A percentile compares a stretch with the other conserved stretches of the same genome.
phyloP scores from a whole-genome alignment of 176 grass and related monocot species.

The Rhynchospora pubera region DNA sequence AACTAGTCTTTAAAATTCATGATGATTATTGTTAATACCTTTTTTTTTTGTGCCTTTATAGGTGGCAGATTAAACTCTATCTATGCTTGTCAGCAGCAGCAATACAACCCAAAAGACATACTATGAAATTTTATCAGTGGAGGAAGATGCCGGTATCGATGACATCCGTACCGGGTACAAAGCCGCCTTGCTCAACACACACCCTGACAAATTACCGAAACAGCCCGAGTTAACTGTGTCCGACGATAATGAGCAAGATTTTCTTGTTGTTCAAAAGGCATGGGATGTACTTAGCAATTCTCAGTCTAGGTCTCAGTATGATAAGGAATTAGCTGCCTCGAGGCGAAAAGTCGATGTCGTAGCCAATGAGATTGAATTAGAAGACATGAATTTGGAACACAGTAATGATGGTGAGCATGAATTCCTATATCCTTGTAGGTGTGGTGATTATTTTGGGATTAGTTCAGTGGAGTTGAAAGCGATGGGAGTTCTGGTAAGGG shows the following conservation, averaged over 20 bases:
- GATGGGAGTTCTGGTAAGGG: slow-evolving; percentile 47
- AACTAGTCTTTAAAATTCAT: neutral
- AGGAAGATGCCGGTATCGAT: slow-evolving; percentile 56
- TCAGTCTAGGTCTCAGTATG: slow-evolving; percentile 42
- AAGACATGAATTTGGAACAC: slow-evolving; percentile 52
- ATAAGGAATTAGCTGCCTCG: slow-evolving; percentile 47
- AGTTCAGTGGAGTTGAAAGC: slow-evolving; percentile 35
- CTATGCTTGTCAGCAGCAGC: slow-evolving; percentile 38
- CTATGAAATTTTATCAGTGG: slow-evolving; percentile 59
- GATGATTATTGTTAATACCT: neutral
- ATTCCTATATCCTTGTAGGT: slow-evolving; percentile 57
- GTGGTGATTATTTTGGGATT: slow-evolving; percentile 64
- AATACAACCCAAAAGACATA: slow-evolving; percentile 37
- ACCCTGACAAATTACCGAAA: slow-evolving; percentile 60
- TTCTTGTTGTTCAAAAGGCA: slow-evolving; percentile 56
- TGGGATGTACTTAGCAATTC: slow-evolving; percentile 60
- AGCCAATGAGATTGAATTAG: slow-evolving; percentile 55
- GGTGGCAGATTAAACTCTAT: slow-evolving; percentile 1
- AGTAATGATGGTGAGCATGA: slow-evolving; percentile 25
- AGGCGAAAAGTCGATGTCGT: slow-evolving; percentile 44
- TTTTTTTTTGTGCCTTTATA: neutral
- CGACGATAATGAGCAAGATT: slow-evolving; percentile 28
- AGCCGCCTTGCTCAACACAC: slow-evolving; percentile 51
- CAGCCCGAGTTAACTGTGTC: neutral
- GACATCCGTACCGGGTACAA: slow-evolving; percentile 55